These are phyloP conservation scores for Phytophthora fragariaefolia DNA, from an alignment of 352 stramenopile species.

Conservation along the genomic window DNA sequence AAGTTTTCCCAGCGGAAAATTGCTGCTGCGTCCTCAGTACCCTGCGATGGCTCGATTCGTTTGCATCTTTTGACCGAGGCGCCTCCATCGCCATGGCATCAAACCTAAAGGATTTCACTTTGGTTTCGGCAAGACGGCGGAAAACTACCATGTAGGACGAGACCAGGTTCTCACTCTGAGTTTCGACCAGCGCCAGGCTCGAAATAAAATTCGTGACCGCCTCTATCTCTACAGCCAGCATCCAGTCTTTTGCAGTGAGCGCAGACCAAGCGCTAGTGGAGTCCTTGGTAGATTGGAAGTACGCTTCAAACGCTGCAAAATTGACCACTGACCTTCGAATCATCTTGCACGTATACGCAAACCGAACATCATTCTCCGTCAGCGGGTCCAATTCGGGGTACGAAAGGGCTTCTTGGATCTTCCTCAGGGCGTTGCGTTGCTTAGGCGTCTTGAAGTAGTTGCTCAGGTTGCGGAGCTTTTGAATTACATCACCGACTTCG, in stretches of 20 bases:
- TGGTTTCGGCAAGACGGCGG: neutral
- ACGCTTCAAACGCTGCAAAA: neutral
- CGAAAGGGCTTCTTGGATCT: neutral
- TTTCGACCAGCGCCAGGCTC: conserved; percentile 5
- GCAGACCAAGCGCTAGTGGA: neutral
- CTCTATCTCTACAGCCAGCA: conserved; percentile 9
- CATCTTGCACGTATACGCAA: conserved; percentile 5
- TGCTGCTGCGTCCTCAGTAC: neutral
- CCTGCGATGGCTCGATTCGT: neutral
- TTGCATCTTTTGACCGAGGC: neutral
- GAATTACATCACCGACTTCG: neutral
- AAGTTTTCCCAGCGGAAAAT: neutral
- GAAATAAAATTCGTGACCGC: conserved; percentile 3
- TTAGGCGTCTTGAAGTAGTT: conserved; percentile 1
- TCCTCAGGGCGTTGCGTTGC: neutral
- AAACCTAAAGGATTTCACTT: neutral
- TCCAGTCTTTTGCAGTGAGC: conserved; percentile 1
- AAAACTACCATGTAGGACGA: conserved; percentile 13
- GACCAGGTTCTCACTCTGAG: neutral
- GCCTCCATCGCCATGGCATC: neutral
- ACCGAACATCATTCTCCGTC: conserved; percentile 1
- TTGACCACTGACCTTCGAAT: conserved; percentile 4
- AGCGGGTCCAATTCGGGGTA: neutral
- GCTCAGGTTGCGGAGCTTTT: conserved; percentile 1
- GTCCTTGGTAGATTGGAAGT: neutral